Conservation (phyloP, 352 stramenopile species). For the Phytophthora podocarpi region DNA sequence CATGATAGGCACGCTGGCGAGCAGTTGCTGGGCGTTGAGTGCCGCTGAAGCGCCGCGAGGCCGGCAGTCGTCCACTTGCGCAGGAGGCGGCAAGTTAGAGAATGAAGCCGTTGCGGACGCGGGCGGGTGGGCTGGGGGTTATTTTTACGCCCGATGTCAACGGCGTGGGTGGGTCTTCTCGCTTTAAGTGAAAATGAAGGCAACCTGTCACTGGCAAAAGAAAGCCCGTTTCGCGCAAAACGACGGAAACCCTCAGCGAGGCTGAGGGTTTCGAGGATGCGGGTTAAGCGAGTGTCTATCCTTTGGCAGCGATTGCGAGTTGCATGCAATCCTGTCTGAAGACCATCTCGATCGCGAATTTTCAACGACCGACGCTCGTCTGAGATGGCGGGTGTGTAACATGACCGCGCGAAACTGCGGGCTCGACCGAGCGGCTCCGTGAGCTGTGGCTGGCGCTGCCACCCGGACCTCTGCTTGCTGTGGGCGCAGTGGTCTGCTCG, state of each 20-base stretch:
- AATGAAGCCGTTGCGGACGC: conserved; percentile 43
- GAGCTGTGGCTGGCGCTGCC: conserved; percentile 21
- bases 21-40: conserved; percentile 14
- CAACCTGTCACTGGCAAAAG: conserved; percentile 30
- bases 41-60: conserved; percentile 20
- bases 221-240: conserved; percentile 33
- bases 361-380: conserved; percentile 27
- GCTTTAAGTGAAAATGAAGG: conserved; percentile 19
- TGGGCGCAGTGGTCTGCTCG: conserved; percentile 22
- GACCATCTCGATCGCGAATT: conserved; percentile 27
- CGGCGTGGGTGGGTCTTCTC: conserved; percentile 13
- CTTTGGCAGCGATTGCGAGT: conserved; percentile 11
- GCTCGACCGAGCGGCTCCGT: conserved; percentile 5
- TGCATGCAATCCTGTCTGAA: conserved; percentile 19
- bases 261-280: no score
- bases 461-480: conserved; percentile 5
- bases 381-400: conserved; percentile 49
- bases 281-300: conserved; percentile 28
- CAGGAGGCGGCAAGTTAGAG: conserved; percentile 47
- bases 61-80: conserved; percentile 34
- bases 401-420: conserved; percentile 16
- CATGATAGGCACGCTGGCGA: conserved; percentile 20
- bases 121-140: conserved; percentile 28
- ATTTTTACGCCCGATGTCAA: conserved; percentile 41
- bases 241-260: conserved; percentile 37